Conservation (phyloP, 345 rosid genomes). For the Nephelium lappaceum region DNA sequence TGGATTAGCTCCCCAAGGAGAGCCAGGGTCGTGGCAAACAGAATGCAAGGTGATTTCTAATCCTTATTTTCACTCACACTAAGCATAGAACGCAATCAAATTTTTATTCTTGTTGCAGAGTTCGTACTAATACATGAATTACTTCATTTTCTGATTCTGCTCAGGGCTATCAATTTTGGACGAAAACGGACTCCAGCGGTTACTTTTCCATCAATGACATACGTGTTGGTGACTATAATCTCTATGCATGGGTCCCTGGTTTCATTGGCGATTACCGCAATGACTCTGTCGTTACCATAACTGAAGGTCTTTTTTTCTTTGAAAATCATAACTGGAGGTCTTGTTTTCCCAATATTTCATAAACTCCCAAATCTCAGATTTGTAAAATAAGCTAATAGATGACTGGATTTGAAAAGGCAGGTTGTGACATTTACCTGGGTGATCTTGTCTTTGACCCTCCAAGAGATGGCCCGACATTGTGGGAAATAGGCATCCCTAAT, state of each 20-base stretch:
- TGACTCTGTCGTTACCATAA: slow-evolving; percentile 38
- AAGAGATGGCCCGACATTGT: slow-evolving; percentile 79
- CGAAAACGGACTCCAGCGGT: slow-evolving; percentile 57
- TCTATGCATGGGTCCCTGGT: slow-evolving; percentile 77
- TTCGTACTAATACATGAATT: neutral
- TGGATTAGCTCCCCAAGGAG: slow-evolving; percentile 83
- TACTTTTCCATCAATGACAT: slow-evolving; percentile 50
- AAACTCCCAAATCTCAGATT: neutral
- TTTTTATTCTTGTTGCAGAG: neutral
- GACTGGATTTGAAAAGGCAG: slow-evolving; percentile 26
- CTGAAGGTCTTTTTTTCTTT: slow-evolving; percentile 51
- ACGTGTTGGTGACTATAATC: slow-evolving; percentile 58
- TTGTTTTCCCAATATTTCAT: neutral
- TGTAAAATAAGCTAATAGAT: neutral
- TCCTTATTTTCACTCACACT: neutral
- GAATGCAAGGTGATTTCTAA: slow-evolving; percentile 58
- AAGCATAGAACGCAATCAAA: neutral
- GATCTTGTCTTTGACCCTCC: slow-evolving; percentile 61
- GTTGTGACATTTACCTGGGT: slow-evolving; percentile 56
- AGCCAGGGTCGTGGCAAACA: slow-evolving; percentile 79
- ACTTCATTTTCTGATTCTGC: neutral
- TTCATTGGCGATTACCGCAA: slow-evolving; percentile 70
- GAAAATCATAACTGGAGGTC: slow-evolving; percentile 73
- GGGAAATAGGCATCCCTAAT: slow-evolving; percentile 91
- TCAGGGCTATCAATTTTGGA: slow-evolving; percentile 88